Evolutionary conservation across 768 basidiomycete species (phyloP), one percentile per base, ranked within the genome.

Genomic region (Gelatoporia subvermispora): DNA sequence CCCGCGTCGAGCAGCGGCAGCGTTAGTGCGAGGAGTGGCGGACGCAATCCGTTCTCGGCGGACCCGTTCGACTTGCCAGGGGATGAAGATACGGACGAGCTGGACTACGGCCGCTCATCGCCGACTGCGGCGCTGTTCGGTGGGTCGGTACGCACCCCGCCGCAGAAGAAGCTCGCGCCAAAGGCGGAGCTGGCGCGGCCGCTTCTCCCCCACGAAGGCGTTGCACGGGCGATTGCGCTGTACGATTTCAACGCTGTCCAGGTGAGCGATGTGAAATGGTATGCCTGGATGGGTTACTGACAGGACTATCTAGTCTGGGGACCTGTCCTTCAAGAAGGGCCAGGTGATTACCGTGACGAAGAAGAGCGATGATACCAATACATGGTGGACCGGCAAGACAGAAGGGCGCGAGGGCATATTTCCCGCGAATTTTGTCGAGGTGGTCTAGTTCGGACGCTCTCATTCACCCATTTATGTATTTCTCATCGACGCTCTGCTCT

Each of bases 301-400:
- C 56, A 4, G 23, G n/a, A 22, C 22, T 48, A 43, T 43, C 11
- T 54, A 89, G 85, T 62, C 69, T 9, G 88, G 86, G 1, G 88
- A 92, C 61, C 58, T 92, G 40, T 84, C 85, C 0, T 88, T 92
- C 59, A 71, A 68, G 13, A 89, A 82, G 60, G 88, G 88, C 1
- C 84, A 89, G 53, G 74, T 91, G 13, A 85, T 92, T 41, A 72
- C 66, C 15, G 70, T 92, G 18, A 81, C 76, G 10, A 70, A 83
- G 64, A 88, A 78, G 70, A 89, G 81, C 52, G 73, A 81, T 31
- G 87, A 78, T 38, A 79, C 69, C 9, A 79, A 92, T 60, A 85
- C 89, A 54, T 92, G 88, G 88, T 91, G 88, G 88, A 84, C 73
- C 13, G 88, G 88, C n/a, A 84, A 78, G 60, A 51, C 82, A 2